Evolutionary conservation across 495 filamentous ascomycete genomes (phyloP), one percentile per base, ranked within the genome.

Genomic region (Aspergillus cristatus): DNA sequence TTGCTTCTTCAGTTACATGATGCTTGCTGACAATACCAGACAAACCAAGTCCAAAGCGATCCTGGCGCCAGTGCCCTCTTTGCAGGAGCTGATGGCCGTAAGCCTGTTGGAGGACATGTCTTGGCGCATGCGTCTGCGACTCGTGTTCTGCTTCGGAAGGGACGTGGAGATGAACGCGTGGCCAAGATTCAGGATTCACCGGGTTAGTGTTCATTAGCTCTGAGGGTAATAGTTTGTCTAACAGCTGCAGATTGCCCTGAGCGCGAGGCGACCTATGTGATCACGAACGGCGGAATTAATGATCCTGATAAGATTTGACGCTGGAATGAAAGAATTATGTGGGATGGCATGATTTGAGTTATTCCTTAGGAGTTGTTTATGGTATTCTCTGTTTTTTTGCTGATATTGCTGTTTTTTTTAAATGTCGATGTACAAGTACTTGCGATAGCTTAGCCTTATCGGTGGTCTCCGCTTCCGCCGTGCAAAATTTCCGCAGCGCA

Each of bases 51-150:
- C 31, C 81, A 86, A 60, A 81, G 75, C 35, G 83, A 87, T 43
- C 83, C 83, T n/a, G 82, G 83, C 41, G 83, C 83, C 1, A 84
- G 71, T 58, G 78, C 82, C 24, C 68, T 88, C n/a, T 88, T 88
- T 40, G 78, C 82, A 26, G 78, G 80, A 37, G 83, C 78, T 24
- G 83, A 88, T 63, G 83, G 83, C 37, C 72, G 78, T 12, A 84
- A 84, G 45, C 78, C 76, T 46, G 77, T 84, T 17, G 83, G 83
- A 41, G 83, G 83, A 15, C 83, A 88, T 67, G 75, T 88, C 42
- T 76, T 88, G 28, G 83, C 83, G 32, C 83, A 88, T 60, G 82
- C 83, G 29, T 85, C 80, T 25, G 75, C 82, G 2, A 87, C 83
- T 35, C 69, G 83, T 33, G 71, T 88, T 28, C 67, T 87, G 13